A percentile compares a stretch with the other conserved stretches of the same genome.
phyloP scores from a whole-genome alignment of 345 rosid genomes.

The Sonneratia alba region DNA sequence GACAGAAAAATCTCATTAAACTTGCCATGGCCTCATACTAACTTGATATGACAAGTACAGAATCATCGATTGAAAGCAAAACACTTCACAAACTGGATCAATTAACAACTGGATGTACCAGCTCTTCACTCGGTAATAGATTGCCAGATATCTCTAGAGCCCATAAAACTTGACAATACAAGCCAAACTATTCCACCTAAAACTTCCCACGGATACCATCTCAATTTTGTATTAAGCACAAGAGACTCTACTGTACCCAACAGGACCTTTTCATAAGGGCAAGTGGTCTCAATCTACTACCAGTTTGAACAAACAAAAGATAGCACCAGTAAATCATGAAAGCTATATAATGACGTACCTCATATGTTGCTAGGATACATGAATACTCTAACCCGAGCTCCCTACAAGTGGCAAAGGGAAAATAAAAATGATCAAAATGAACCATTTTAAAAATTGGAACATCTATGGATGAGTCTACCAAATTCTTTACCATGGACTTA shows the following conservation, averaged over 20 bases:
- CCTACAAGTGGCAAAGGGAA: constrained; percentile 26
- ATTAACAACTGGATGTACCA: too few species aligned
- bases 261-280: background rate
- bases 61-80: background rate
- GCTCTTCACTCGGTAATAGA: too few species aligned
- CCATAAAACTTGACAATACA: background rate
- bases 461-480: too few species aligned
- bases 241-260: background rate
- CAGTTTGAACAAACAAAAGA: background rate
- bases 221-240: background rate
- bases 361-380: constrained; percentile 90
- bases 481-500: constrained; percentile 53
- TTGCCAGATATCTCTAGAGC: background rate
- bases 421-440: too few species aligned
- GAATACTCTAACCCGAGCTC: constrained; percentile 78
- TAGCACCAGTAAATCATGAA: background rate
- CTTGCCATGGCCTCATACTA: too few species aligned
- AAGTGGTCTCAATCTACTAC: background rate
- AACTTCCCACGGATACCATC: background rate
- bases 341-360: constrained; percentile 27
- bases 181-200: background rate
- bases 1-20: too few species aligned
- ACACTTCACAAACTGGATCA: background rate
- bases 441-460: too few species aligned
- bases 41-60: too few species aligned